phyloP scores from a whole-genome alignment of 345 rosid species.

The Brassica napus region DNA sequence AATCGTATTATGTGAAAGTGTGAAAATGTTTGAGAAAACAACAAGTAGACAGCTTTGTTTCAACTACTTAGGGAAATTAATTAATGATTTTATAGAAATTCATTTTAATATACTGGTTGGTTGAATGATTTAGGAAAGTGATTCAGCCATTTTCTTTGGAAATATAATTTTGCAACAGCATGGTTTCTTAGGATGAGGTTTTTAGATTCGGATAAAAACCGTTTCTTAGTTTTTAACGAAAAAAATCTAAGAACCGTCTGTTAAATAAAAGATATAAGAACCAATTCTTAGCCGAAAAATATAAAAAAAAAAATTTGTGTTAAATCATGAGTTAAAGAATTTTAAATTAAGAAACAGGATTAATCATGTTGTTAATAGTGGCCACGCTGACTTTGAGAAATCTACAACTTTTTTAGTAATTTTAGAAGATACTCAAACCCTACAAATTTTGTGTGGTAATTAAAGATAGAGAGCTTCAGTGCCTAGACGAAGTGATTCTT shows the following conservation, averaged over 20 bases:
- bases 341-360: too few relatives aligned
- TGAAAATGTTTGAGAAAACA: not conserved
- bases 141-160: not conserved
- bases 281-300: too few relatives aligned
- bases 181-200: not conserved
- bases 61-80: not conserved
- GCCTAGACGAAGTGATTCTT: conserved; percentile 19
- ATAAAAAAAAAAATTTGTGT: too few relatives aligned
- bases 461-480: conserved; percentile 8
- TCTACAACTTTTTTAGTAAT: not conserved
- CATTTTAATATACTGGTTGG: not conserved
- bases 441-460: not conserved
- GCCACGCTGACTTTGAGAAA: not conserved
- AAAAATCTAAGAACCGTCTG: too few relatives aligned
- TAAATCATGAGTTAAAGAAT: too few relatives aligned
- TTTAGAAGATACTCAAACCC: not conserved
- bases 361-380: too few relatives aligned
- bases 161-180: conserved; percentile 14
- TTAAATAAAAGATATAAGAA: too few relatives aligned
- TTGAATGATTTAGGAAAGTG: conserved; percentile 1
- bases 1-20: not conserved
- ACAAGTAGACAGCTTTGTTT: not conserved
- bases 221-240: too few relatives aligned
- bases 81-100: not conserved
- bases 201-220: conserved; percentile 42